Base-by-base conservation (phyloP, 2,329 filamentous ascomycete species). In the Metarhizium robertsii region DNA sequence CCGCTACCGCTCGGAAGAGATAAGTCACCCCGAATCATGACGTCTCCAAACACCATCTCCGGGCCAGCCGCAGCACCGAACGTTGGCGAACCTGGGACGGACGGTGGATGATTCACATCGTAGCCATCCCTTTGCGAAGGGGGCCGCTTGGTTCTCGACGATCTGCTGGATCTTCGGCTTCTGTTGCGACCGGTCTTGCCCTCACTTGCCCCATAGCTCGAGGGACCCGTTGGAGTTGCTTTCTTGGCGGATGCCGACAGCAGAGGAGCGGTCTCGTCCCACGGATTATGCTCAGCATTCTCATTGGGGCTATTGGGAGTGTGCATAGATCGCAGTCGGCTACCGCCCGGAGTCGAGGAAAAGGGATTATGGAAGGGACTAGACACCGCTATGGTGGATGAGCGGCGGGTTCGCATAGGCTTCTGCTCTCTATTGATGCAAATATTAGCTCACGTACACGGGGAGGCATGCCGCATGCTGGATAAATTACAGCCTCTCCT, bases 21-120 rank as follows among this genome's bases (percentile, higher is more conserved):
- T 43, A 87, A 72, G 53, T 89, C 83, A 59, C 87, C 83, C 8
- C 85, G 77, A 55, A 90, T 80, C 80, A 91, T 85, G 60, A 86
- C 77, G 71, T 87, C 84, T n/a, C 81, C 81, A 62, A 85, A 84
- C 58, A 74, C 80, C 69, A 86, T 75, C 40, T 81, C 77, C 55
- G 76, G 68, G 36, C 74, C 74, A 56, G 79, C 75, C 0, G 68
- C 61, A 0, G 77, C 69, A 1, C 78, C 78, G 56, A 84, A 71
- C 1, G 69, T 69, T 2, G 85, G 85, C 7, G 82, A 83, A 0
- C 79, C 81, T 2, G 85, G 85, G 49, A 87, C 75, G 0, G 85
- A 88, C 1, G 85, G 85, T 3, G 85, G 85, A 58, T 87, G 84
- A 62, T 88, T 88, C 58, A 88, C 71, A 70, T 86, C 81, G 63